Base-by-base conservation (phyloP, 2,329 filamentous ascomycete species). In the Alternaria angustiovoidea region DNA sequence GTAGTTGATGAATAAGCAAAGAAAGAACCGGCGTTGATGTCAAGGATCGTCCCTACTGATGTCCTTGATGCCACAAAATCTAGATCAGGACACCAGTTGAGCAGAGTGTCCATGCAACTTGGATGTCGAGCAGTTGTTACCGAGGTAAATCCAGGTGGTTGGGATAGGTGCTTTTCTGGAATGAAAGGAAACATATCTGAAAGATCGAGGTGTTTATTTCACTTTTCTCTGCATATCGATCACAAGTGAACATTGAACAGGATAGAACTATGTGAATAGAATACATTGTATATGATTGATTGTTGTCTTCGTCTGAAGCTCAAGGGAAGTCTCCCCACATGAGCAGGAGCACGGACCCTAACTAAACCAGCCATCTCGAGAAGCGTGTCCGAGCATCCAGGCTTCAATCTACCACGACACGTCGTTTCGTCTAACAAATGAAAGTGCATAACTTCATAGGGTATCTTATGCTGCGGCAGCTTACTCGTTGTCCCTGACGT, bases 401-500 rank as follows among this genome's bases (percentile, higher is more conserved):
- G 20, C 32, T 38, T 8, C 22, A 20, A 7, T 24, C 30, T 28
- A 12, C 32, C 3, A 11, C 32, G 20, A 49, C 20, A 38, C 46
- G 11, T 12, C 24, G 12, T 38, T 26, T 20, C 18, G 11, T 16
- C 3, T 16, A 24, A n/a, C 1, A 24, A 14, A 16, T 1, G 5
- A 38, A 20, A 11, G 20, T 18, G 18, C 46, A 26, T 20, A 38
- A 49, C 14, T 18, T 24, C 30, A 38, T 42, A 18, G 22, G 4
- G 4, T 34, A 49, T n/a, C 12, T 38, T 18, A 46, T 12, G 18
- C 28, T 11, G n/a, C 12, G 14, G 24, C 7, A 12, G 9, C 51
- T 76, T 89, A 90, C 81, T 89, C 84, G 74, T 90, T 86, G 67
- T 88, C 88, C 42, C 83, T 77, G 62, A 88, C 77, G 69, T 87